These are phyloP conservation scores for Orbilia oligospora DNA, from an alignment of 2,329 filamentous ascomycete species.

Conservation along the genomic window DNA sequence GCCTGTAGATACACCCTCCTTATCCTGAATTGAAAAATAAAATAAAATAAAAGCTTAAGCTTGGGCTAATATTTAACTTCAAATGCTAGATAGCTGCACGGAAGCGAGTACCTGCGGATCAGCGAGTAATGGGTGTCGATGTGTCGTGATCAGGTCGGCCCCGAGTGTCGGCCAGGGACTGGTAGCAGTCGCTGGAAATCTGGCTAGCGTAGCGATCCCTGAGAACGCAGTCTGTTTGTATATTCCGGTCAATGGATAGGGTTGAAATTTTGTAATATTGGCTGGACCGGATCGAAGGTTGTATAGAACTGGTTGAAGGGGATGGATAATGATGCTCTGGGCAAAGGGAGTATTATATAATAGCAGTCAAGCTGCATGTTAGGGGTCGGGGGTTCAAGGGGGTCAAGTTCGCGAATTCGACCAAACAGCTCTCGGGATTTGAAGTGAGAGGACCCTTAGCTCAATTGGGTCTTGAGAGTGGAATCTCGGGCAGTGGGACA, in stretches of 20 bases:
- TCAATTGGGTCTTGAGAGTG: not conserved
- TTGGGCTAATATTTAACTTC: not conserved
- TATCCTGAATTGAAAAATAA: too few relatives aligned
- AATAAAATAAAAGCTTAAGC: too few relatives aligned
- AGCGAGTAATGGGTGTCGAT: not conserved
- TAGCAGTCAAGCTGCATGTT: not conserved
- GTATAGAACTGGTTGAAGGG: not conserved
- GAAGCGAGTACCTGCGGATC: not conserved
- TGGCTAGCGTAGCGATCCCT: not conserved
- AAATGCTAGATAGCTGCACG: not conserved
- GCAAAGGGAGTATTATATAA: not conserved
- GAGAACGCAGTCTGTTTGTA: constrained; percentile 3
- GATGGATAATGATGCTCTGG: not conserved
- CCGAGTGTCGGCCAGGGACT: not conserved
- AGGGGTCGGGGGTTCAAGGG: not conserved
- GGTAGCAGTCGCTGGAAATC: not conserved
- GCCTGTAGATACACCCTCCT: not conserved
- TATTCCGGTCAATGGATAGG: constrained; percentile 4
- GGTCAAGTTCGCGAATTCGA: too few relatives aligned
- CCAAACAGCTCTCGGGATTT: not conserved
- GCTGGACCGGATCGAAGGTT: not conserved
- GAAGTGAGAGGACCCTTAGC: not conserved
- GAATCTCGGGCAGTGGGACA: not conserved
- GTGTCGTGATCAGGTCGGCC: not conserved
- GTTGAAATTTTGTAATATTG: not conserved